A percentile compares a stretch with the other conserved stretches of the same genome.
phyloP scores from a whole-genome alignment of 306 rosid genomes.

The Herpetospermum pedunculosum region DNA sequence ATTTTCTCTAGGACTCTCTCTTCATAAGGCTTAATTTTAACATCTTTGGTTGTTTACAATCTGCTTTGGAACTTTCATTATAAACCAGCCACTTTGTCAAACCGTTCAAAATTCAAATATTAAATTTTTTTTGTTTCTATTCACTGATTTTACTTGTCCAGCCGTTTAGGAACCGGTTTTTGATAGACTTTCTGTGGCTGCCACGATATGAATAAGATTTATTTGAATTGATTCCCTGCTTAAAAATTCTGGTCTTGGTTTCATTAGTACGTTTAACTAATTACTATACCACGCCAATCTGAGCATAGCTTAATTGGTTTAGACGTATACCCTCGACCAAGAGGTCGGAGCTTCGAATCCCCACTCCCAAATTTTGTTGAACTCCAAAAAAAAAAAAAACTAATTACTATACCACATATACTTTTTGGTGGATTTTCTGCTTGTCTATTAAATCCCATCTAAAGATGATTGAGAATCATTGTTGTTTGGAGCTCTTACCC shows the following conservation, averaged over 20 bases:
- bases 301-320: no score
- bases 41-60: not conserved
- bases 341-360: no score
- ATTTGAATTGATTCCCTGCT: not conserved
- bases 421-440: constrained; percentile 1
- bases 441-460: not conserved
- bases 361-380: no score
- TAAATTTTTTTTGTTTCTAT: not conserved
- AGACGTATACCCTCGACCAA: no score
- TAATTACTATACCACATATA: not conserved
- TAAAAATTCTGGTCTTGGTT: not conserved
- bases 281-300: no score
- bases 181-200: not conserved
- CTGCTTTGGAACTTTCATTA: not conserved
- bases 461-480: not conserved
- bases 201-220: not conserved
- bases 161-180: not conserved
- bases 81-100: not conserved
- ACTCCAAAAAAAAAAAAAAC: no score
- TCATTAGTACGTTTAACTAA: not conserved
- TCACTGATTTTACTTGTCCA: not conserved
- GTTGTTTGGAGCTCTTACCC: not conserved
- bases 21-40: not conserved
- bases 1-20: not conserved
- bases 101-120: not conserved